Percentiles rank a stretch among this genome's conserved stretches.
Conservation (phyloP, 345 rosid genomes). For the Eucalyptus erythrocorys region DNA sequence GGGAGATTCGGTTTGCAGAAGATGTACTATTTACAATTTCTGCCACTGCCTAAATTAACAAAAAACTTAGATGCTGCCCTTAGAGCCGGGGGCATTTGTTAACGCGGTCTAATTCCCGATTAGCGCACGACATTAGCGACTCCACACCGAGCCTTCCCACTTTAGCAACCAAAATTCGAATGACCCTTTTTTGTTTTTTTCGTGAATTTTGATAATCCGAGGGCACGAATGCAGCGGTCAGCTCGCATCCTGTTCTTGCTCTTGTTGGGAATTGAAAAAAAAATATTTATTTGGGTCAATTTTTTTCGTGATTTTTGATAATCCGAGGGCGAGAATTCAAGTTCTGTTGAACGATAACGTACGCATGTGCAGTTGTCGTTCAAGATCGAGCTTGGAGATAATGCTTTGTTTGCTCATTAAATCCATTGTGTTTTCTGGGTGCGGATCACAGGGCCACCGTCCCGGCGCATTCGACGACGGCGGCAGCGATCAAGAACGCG, state of each 20-base stretch:
- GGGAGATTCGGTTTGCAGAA: background rate
- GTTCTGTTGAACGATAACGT: background rate
- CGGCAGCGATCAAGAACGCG: background rate
- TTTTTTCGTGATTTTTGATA: too few relatives aligned
- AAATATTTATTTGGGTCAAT: too few relatives aligned
- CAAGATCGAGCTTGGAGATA: background rate
- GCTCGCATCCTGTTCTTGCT: too few relatives aligned
- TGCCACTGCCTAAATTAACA: background rate
- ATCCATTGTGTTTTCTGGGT: background rate
- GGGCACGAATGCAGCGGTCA: too few relatives aligned
- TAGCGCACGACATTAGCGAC: background rate
- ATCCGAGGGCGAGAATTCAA: too few relatives aligned
- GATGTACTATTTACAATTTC: background rate
- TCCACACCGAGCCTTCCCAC: background rate
- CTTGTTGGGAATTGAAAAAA: too few relatives aligned
- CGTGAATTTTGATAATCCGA: too few relatives aligned
- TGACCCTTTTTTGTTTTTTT: background rate
- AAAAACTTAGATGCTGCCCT: background rate
- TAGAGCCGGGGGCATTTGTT: background rate
- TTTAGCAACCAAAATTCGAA: background rate
- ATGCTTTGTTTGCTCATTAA: background rate
- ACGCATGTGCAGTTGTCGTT: background rate
- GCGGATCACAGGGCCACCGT: constrained; percentile 31
- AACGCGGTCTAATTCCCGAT: background rate
- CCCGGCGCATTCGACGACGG: constrained; percentile 37